Percentiles rank a stretch among this genome's conserved stretches.
Evolutionary conservation across 306 rosid species (phyloP).

Genomic region (Potentilla sterilis): DNA sequence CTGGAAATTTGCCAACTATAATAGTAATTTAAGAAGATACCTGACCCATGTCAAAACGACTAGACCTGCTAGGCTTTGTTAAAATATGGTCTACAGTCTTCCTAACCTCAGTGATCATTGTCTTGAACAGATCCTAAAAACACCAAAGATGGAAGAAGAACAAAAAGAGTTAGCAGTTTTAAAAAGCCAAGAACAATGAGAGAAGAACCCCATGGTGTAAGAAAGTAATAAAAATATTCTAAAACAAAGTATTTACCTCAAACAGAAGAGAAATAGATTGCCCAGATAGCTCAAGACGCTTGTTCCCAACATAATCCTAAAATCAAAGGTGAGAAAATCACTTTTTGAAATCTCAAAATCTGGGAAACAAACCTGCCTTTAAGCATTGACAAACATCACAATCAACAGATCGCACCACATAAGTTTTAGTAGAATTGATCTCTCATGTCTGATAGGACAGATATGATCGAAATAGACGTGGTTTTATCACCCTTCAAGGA

Average conservation of each 20-base stretch:
- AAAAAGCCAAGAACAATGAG: background rate
- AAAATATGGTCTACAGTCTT: conserved; percentile 34
- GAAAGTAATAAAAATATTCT: background rate
- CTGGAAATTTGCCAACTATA: background rate
- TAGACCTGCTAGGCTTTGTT: conserved; percentile 57
- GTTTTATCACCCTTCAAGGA: background rate
- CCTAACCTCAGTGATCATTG: conserved; percentile 55
- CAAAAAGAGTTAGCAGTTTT: conserved; percentile 12
- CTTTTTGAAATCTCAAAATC: background rate
- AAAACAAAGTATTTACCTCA: conserved; percentile 55
- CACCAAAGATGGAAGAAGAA: conserved; percentile 13
- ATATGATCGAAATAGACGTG: background rate
- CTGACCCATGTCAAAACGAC: conserved; percentile 50
- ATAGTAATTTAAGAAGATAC: conserved; percentile 41
- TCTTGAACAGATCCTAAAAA: conserved; percentile 81
- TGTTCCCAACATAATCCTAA: conserved; percentile 96
- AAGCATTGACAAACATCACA: background rate
- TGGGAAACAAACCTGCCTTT: background rate
- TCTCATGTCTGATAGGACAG: background rate
- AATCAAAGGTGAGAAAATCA: conserved; percentile 12
- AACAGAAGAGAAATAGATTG: conserved; percentile 80
- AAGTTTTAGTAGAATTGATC: background rate
- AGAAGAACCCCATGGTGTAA: background rate
- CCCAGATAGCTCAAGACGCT: conserved; percentile 92
- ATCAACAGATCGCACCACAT: background rate